Evolutionary conservation across 192 early-diverging fungal species (phyloP).

Genomic region (Linnemannia hyalina): DNA sequence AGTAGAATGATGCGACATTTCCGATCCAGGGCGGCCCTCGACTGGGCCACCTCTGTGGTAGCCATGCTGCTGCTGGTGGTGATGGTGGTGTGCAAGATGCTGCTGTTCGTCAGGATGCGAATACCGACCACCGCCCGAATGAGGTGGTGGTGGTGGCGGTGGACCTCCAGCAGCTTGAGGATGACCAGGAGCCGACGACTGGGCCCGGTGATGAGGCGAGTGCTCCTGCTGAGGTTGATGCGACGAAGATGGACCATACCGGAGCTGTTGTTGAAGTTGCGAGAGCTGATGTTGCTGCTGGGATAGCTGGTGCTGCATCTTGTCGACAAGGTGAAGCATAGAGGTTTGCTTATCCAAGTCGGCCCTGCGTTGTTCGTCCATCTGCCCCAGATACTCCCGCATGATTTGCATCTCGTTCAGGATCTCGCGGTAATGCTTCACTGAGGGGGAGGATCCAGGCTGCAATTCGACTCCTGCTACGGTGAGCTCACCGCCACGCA

Average conservation of each 20-base stretch:
- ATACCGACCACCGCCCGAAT: slow-evolving; percentile 12
- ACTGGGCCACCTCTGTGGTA: not conserved
- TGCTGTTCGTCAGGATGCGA: not conserved
- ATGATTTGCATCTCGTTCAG: slow-evolving; percentile 32
- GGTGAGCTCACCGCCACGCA: not conserved
- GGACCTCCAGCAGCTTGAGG: slow-evolving; percentile 8
- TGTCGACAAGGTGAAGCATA: slow-evolving; percentile 38
- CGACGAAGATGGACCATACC: slow-evolving; percentile 14
- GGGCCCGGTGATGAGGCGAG: slow-evolving; percentile 10
- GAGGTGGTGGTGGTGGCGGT: not conserved
- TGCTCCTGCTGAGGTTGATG: slow-evolving; percentile 7
- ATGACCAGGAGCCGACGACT: not conserved
- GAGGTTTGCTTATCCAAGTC: slow-evolving; percentile 27
- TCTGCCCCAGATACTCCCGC: slow-evolving; percentile 28
- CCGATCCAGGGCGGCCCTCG: slow-evolving; percentile 4
- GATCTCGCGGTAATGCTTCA: slow-evolving; percentile 36
- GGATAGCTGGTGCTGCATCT: slow-evolving; percentile 39
- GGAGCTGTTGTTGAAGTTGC: slow-evolving; percentile 40
- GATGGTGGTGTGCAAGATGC: not conserved
- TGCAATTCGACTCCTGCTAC: not conserved
- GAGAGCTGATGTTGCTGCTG: slow-evolving; percentile 47
- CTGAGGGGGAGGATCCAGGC: not conserved
- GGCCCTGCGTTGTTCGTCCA: slow-evolving; percentile 32
- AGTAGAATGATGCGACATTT: slow-evolving; percentile 15
- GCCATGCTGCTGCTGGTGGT: not conserved